Evolutionary conservation across 257 asterid genomes (phyloP).

Genomic region (Parsonsia alboflavescens): DNA sequence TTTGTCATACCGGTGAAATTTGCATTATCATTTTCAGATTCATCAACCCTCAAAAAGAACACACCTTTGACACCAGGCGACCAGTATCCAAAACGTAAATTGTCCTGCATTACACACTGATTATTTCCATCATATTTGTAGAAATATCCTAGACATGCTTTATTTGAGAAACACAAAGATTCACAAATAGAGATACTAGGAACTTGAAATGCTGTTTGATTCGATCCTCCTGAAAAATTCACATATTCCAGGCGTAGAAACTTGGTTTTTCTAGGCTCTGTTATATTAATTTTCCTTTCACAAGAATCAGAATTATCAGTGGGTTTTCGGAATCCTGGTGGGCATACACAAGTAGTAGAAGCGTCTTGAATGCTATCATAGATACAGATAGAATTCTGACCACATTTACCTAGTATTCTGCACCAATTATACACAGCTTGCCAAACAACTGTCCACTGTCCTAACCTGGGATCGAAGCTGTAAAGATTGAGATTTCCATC

Average conservation of each 20-base stretch:
- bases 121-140: constrained; percentile 63
- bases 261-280: constrained; percentile 31
- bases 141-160: constrained; percentile 56
- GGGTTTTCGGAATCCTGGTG: constrained; percentile 54
- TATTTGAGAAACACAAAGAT: constrained; percentile 27
- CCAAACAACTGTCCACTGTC: constrained; percentile 59
- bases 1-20: constrained; percentile 55
- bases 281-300: constrained; percentile 30
- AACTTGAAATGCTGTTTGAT: constrained; percentile 37
- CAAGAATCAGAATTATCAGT: constrained; percentile 30
- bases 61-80: constrained; percentile 51
- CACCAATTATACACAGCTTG: constrained; percentile 54
- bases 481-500: constrained; percentile 70
- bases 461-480: constrained; percentile 39
- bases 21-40: constrained; percentile 39
- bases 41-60: constrained; percentile 62
- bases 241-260: constrained; percentile 64
- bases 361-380: constrained; percentile 35
- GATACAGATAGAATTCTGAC: constrained; percentile 54
- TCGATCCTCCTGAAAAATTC: constrained; percentile 49
- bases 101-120: constrained; percentile 53
- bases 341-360: constrained; percentile 62
- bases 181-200: constrained; percentile 40
- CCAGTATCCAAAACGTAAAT: constrained; percentile 58
- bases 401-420: constrained; percentile 57